Evolutionary conservation across 1,284 basidiomycete genomes (phyloP).

Genomic region (Tilletia horrida): DNA sequence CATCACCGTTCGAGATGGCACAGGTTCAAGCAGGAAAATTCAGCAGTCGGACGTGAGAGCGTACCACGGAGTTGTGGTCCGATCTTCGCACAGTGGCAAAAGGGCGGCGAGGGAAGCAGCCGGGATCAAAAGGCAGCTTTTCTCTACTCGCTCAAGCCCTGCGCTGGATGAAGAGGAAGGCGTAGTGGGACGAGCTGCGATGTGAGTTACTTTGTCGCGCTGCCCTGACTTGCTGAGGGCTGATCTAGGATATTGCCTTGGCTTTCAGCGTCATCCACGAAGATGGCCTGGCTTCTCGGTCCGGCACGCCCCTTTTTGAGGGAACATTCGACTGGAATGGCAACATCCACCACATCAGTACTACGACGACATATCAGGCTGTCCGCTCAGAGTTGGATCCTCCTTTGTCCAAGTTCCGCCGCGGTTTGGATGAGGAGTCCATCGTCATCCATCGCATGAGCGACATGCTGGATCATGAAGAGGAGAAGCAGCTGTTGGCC

Average conservation of each 20-base stretch:
- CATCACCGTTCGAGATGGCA: conserved; percentile 31
- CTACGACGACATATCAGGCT: conserved; percentile 27
- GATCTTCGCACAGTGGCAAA: conserved; percentile 27
- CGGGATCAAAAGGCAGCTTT: conserved; percentile 35
- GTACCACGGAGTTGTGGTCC: conserved; percentile 46
- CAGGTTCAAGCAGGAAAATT: conserved; percentile 28
- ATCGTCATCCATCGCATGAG: conserved; percentile 42
- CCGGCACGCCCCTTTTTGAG: conserved; percentile 30
- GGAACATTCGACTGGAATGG: conserved; percentile 45
- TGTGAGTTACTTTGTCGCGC: conserved; percentile 23
- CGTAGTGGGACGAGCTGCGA: conserved; percentile 42
- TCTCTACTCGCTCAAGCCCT: conserved; percentile 2
- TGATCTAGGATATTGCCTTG: not conserved
- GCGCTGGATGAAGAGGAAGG: conserved; percentile 28
- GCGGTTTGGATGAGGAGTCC: conserved; percentile 23
- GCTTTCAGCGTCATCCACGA: conserved; percentile 33
- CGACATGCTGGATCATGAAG: conserved; percentile 31
- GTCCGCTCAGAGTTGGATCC: conserved; percentile 1
- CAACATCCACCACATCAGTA: conserved; percentile 40
- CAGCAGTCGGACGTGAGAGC: conserved; percentile 39
- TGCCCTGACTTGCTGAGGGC: not conserved
- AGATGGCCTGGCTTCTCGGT: conserved; percentile 26
- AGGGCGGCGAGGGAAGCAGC: conserved; percentile 38
- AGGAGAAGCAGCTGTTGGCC: conserved; percentile 2
- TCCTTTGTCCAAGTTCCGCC: not conserved